Base-by-base conservation (phyloP, 2,329 filamentous ascomycete species). In the Zasmidium angulare region DNA sequence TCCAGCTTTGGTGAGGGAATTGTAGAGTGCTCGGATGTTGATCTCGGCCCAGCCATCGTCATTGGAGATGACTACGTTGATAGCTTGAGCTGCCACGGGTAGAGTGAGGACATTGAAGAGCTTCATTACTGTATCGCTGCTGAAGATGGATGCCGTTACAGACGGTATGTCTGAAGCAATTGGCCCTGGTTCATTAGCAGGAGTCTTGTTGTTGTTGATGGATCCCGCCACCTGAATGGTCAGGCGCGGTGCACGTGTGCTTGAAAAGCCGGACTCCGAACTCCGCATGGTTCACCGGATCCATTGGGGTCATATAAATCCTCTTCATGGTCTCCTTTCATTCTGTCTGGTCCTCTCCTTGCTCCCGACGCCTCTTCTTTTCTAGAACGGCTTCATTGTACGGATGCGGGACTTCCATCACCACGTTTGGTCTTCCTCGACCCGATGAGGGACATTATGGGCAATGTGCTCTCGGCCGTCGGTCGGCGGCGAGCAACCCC, bases 11-110 rank as follows among this genome's bases (percentile, higher is more conserved):
- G 74, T 79, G 46, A 90, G 74, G 12, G 79, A 77, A 54, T 84
- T 74, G 73, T 87, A 84, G 53, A 89, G 76, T 0, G 80, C 79
- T 17, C 88, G 82, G 52, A 87, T 75, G 68, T 90, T 89, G 46
- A 81, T 81, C 75, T 89, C 88, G 3, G 87, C 86, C 88, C 88
- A 90, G 31, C 88, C 88, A 69, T 90, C 88, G 64, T 90, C 88
- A 72, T 90, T 90, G 64, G 82, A 82, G 58, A 87, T 84, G 55
- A 90, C 70, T 67, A 88, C 84, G 65, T 85, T 84, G 54, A 66
- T 53, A n/a, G 62, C 65, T 46, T 48, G 31, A 43, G 53, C 31
- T 11, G 55, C 31, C n/a, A 53, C 4, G 7, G 46, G 47, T 23
- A 46, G 20, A 4, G 21, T 2, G 6, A 46, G 36, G n/a, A 57